phyloP scores from a whole-genome alignment of 768 basidiomycete genomes.

The Boletus rex-veris region DNA sequence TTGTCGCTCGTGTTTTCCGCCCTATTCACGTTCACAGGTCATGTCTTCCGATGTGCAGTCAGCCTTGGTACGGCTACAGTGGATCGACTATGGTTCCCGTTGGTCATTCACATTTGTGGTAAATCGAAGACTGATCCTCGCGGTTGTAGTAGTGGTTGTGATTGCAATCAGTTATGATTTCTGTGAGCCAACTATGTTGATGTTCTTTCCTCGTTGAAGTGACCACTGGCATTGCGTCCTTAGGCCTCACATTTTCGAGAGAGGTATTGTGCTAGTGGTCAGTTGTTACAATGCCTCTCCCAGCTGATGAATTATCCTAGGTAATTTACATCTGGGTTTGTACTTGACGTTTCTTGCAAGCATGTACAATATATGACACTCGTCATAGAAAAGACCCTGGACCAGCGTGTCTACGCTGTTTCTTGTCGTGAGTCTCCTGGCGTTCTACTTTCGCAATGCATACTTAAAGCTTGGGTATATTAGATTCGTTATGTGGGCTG shows the following conservation, averaged over 20 bases:
- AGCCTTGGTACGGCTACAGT: not conserved
- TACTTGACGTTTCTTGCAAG: not conserved
- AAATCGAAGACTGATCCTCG: not conserved
- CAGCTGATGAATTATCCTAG: not conserved
- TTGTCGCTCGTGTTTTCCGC: too few relatives aligned
- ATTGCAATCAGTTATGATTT: not conserved
- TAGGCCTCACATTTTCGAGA: conserved; percentile 1
- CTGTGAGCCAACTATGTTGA: not conserved
- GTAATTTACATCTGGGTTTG: conserved; percentile 3
- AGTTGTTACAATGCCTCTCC: not conserved
- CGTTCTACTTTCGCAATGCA: not conserved
- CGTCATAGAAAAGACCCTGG: not conserved
- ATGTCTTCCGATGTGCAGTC: conserved; percentile 1
- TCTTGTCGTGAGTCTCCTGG: not conserved
- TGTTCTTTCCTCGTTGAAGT: not conserved
- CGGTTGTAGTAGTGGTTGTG: not conserved
- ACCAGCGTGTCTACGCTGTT: not conserved
- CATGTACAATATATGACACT: not conserved
- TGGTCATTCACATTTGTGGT: not conserved
- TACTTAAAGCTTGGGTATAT: not conserved
- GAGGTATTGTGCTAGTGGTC: not conserved
- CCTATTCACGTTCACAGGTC: not conserved
- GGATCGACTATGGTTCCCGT: not conserved
- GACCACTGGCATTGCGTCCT: not conserved
- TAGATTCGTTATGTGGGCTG: conserved; percentile 1